These are phyloP conservation scores for Nectriaceae sp. DNA, from an alignment of 2,329 filamentous ascomycete genomes.

Conservation along the genomic window DNA sequence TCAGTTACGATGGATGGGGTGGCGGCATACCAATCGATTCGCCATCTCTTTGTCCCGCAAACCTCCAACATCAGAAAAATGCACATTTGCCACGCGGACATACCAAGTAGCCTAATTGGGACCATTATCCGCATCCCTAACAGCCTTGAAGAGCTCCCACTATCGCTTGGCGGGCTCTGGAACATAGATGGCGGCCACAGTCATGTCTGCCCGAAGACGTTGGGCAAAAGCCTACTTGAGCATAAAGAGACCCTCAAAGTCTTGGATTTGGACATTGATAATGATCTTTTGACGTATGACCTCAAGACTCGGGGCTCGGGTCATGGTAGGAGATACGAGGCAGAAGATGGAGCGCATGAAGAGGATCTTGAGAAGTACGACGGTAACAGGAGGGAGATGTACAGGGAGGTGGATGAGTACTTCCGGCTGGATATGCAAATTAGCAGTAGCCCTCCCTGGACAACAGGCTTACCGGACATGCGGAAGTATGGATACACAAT, in stretches of 20 bases:
- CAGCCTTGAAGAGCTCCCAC: slow-evolving; percentile 4
- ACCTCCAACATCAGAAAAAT: slow-evolving; percentile 8
- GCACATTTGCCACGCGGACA: slow-evolving; percentile 3
- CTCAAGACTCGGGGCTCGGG: neutral
- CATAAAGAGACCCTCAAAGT: slow-evolving; percentile 6
- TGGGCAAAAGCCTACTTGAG: slow-evolving; percentile 3
- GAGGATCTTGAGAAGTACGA: neutral
- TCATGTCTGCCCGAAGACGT: neutral
- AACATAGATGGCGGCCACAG: neutral
- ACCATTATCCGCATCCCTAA: slow-evolving; percentile 9
- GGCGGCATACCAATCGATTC: slow-evolving; percentile 3
- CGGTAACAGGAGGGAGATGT: neutral
- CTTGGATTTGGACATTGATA: slow-evolving; percentile 6
- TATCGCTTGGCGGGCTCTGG: slow-evolving; percentile 5
- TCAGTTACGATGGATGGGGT: neutral
- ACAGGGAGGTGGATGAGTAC: neutral
- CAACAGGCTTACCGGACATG: neutral
- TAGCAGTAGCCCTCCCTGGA: neutral
- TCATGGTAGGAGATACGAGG: neutral
- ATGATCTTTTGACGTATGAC: neutral
- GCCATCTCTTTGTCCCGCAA: slow-evolving; percentile 1
- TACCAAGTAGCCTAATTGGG: neutral
- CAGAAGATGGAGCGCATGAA: too few species aligned
- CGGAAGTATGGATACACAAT: slow-evolving; percentile 6
- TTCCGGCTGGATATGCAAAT: slow-evolving; percentile 2